Base-by-base conservation (phyloP, 139 green algal genomes). In the Coelastrella sp. region DNA sequence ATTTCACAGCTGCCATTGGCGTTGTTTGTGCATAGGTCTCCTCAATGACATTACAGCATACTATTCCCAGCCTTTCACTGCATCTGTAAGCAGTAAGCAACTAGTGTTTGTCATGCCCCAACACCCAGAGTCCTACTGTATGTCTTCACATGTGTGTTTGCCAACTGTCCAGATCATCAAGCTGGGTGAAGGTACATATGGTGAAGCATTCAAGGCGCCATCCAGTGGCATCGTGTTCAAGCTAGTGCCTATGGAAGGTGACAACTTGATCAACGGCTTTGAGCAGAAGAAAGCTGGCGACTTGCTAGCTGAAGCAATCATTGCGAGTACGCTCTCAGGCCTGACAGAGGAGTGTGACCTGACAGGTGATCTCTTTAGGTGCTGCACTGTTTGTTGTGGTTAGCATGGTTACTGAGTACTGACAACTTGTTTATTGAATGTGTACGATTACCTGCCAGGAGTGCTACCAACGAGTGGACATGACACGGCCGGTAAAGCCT, bases 181-280 rank as follows among this genome's bases (percentile, higher is more conserved):
- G 91, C 92, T 98, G 14, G 97, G 98, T 3, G 98, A 99, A 90
- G 98, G 98, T 65, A 99, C 97, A 17, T 99, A 98, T 92, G 98
- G 96, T 10, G 97, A 99, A 90, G 97, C 92, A 7, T 98, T 97
- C 90, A 96, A 93, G 77, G 90, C 89, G 13, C 68, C 68, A 32
- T 87, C 84, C 4, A 87, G 85, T 61, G 20, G 20, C 66, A 76
- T 91, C 10, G 83, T 99, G 66, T 90, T 98, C 92, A 99, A 99
- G 90, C 95, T 99, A 59, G 95, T 99, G 60, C 98, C 98, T n/a
- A 97, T 99, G 87, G 98, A 98, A 83, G 98, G 98, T 13, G 73
- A 86, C 5, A 77, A 90, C 76, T 78, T 95, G 23, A 94, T 99
- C 74, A 99, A 99, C 83, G 97, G 95, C 6, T 95, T 95, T 54